Conservation (phyloP, 2,329 filamentous ascomycete species). For the Lachnellula cervina region DNA sequence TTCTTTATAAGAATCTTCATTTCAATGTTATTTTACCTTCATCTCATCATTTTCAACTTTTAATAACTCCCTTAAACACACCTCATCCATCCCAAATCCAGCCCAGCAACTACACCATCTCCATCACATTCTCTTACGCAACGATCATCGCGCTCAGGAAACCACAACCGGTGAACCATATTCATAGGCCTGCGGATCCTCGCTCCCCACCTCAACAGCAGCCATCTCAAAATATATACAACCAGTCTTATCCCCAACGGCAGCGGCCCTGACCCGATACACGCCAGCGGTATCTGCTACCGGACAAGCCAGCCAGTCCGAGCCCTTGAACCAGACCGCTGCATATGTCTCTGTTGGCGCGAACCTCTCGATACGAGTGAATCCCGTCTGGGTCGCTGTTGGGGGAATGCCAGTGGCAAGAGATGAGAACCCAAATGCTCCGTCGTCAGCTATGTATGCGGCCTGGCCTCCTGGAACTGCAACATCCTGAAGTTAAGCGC, state of each 20-base stretch:
- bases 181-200: neutral
- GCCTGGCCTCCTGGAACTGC: neutral
- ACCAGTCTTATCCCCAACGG: neutral
- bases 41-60: too few relatives aligned
- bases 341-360: neutral
- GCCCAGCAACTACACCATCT: too few relatives aligned
- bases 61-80: too few relatives aligned
- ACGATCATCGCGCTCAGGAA: neutral
- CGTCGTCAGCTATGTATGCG: neutral
- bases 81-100: too few relatives aligned
- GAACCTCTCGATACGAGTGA: neutral
- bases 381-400: neutral
- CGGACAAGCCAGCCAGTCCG: neutral
- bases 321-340: neutral
- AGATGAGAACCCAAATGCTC: neutral
- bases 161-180: neutral
- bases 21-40: too few relatives aligned
- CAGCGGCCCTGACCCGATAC: neutral
- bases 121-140: too few relatives aligned
- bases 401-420: neutral
- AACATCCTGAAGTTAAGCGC: neutral
- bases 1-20: too few relatives aligned
- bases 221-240: neutral
- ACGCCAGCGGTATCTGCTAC: neutral
- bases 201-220: neutral